phyloP scores from a whole-genome alignment of 345 rosid genomes.

The Hibiscus mutabilis region DNA sequence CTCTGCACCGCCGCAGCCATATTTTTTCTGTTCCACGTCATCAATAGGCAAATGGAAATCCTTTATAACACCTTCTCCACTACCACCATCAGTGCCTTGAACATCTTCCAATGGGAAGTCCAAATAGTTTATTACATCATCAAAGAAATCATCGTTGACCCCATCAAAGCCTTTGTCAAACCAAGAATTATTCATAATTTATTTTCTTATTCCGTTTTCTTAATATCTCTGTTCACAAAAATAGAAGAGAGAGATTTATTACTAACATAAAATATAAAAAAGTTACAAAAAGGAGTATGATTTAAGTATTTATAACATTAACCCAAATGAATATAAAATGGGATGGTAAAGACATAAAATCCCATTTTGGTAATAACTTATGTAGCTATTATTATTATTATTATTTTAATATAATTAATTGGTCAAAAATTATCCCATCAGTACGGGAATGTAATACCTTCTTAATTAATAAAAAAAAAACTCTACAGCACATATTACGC shows the following conservation, averaged over 20 bases:
- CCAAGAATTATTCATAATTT: conserved; percentile 43
- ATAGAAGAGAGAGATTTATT: neutral
- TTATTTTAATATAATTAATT: too few species aligned
- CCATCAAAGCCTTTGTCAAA: conserved; percentile 46
- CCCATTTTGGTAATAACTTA: neutral
- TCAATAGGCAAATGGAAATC: conserved; percentile 8
- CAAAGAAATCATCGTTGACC: conserved; percentile 53
- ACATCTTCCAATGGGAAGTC: conserved; percentile 62
- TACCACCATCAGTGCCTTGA: conserved; percentile 44
- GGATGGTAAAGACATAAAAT: neutral
- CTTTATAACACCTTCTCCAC: conserved; percentile 1
- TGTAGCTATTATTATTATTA: neutral
- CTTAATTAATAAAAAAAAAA: too few species aligned
- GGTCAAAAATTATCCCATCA: too few species aligned
- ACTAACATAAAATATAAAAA: neutral
- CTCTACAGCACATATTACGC: neutral
- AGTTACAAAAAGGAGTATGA: neutral
- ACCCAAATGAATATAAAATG: neutral
- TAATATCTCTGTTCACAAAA: conserved; percentile 13
- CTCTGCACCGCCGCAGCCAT: conserved; percentile 25
- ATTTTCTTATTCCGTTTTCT: neutral
- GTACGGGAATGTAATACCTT: too few species aligned
- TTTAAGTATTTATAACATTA: neutral
- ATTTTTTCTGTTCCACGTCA: neutral
- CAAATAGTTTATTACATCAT: conserved; percentile 40